These are phyloP conservation scores for Apophysomyces elegans DNA, from an alignment of 371 early-diverging fungal species.

Conservation along the genomic window DNA sequence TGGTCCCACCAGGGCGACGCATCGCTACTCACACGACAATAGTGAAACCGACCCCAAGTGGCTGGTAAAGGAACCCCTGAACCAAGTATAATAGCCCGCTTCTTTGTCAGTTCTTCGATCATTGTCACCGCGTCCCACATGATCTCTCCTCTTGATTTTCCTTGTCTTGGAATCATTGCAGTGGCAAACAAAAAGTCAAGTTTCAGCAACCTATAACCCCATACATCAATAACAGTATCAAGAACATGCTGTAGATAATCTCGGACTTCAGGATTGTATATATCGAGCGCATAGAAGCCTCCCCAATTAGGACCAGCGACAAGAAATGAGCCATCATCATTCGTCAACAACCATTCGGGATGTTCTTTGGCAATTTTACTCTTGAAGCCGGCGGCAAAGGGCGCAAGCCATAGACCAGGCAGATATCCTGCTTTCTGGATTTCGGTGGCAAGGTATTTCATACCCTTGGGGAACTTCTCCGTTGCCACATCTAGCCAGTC, in stretches of 20 bases:
- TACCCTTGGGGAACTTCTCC: conserved; percentile 48
- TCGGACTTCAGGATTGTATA: conserved; percentile 44
- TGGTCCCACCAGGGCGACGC: conserved; percentile 53
- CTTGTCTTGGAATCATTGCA: conserved; percentile 43
- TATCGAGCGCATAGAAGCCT: conserved; percentile 44
- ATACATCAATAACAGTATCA: conserved; percentile 37
- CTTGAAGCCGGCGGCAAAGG: conserved; percentile 45
- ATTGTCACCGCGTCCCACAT: conserved; percentile 54
- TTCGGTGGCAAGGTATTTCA: conserved; percentile 35
- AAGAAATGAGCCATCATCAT: conserved; percentile 19
- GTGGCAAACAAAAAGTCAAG: conserved; percentile 55
- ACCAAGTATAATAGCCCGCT: conserved; percentile 45
- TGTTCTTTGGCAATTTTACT: conserved; percentile 43
- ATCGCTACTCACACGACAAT: conserved; percentile 51
- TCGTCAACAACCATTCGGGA: conserved; percentile 46
- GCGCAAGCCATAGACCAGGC: conserved; percentile 55
- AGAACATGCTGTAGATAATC: conserved; percentile 46
- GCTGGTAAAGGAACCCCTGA: conserved; percentile 51
- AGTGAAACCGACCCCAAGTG: conserved; percentile 44
- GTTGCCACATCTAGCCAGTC: conserved; percentile 47
- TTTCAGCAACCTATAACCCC: conserved; percentile 52
- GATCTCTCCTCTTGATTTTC: conserved; percentile 52
- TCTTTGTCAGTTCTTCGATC: conserved; percentile 35
- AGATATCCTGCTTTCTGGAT: conserved; percentile 35
- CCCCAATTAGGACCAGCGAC: conserved; percentile 35